These are phyloP conservation scores for Colletotrichum eleusines DNA, from an alignment of 2,329 filamentous ascomycete species.

Conservation along the genomic window DNA sequence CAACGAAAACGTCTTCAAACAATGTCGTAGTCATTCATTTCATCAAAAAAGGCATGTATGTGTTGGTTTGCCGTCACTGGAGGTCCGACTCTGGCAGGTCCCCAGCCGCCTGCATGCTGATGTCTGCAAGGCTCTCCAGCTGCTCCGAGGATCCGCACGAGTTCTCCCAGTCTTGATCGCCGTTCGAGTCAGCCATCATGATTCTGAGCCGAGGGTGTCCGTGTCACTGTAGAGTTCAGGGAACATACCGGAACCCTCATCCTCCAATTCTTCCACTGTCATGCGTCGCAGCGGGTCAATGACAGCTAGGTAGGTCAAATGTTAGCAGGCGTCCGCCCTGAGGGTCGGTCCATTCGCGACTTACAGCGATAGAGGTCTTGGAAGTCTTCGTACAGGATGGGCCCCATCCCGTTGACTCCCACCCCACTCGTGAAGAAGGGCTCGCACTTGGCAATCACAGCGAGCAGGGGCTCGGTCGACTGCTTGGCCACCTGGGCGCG, in stretches of 20 bases:
- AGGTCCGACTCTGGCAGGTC: conserved; percentile 55
- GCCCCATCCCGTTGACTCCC: conserved; percentile 6
- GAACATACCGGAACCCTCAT: conserved; percentile 70
- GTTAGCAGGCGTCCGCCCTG: background rate
- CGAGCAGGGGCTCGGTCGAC: conserved; percentile 57
- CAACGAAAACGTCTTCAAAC: conserved; percentile 24
- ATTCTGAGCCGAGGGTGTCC: conserved; percentile 51
- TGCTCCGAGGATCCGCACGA: conserved; percentile 67
- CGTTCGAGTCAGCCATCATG: conserved; percentile 50
- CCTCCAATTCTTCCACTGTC: conserved; percentile 69
- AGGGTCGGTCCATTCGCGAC: conserved; percentile 41
- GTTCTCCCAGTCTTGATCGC: conserved; percentile 65
- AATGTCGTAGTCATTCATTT: conserved; percentile 35
- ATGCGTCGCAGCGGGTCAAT: conserved; percentile 64
- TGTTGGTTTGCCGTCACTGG: conserved; percentile 40
- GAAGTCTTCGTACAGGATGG: conserved; percentile 47
- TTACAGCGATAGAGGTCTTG: conserved; percentile 53
- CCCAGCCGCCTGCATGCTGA: conserved; percentile 56
- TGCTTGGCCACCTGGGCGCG: conserved; percentile 57
- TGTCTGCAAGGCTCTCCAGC: conserved; percentile 63
- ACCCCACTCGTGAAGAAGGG: conserved; percentile 51
- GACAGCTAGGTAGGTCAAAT: conserved; percentile 52
- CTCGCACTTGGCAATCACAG: conserved; percentile 57
- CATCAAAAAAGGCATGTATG: conserved; percentile 32
- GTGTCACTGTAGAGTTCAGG: conserved; percentile 50